A percentile compares a stretch with the other conserved stretches of the same genome.
phyloP scores from a whole-genome alignment of 1,139 yeast species.

The Blastobotrys indianensis region DNA sequence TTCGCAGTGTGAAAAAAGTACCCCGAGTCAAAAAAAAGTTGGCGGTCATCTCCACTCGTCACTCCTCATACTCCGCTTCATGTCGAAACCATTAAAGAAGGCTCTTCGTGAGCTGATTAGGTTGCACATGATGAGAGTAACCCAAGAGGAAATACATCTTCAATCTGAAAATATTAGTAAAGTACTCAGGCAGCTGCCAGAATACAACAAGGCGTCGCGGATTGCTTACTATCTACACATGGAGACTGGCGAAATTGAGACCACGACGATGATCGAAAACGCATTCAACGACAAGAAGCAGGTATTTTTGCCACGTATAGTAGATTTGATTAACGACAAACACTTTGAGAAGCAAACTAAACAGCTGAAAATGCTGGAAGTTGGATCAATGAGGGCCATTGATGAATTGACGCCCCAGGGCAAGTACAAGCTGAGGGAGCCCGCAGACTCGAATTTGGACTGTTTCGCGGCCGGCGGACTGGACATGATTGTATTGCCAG shows the following conservation, averaged over 20 bases:
- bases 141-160: slow-evolving; percentile 15
- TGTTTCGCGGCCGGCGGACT: slow-evolving; percentile 40
- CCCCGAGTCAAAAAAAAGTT: neutral
- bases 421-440: slow-evolving; percentile 62
- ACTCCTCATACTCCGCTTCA: neutral
- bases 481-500: slow-evolving; percentile 77
- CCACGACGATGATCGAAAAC: slow-evolving; percentile 43
- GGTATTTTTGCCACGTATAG: slow-evolving; percentile 36
- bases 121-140: slow-evolving; percentile 14
- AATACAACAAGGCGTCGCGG: slow-evolving; percentile 41
- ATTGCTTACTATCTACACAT: slow-evolving; percentile 64
- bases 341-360: slow-evolving; percentile 36
- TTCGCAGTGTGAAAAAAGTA: slow-evolving; percentile 3
- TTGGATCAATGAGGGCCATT: slow-evolving; percentile 42
- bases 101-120: slow-evolving; percentile 22
- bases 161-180: slow-evolving; percentile 20
- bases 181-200: slow-evolving; percentile 34
- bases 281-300: slow-evolving; percentile 42
- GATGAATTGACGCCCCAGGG: slow-evolving; percentile 57
- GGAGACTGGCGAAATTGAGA: slow-evolving; percentile 58
- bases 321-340: slow-evolving; percentile 16
- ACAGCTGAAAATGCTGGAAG: slow-evolving; percentile 54
- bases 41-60: neutral
- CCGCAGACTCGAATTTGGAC: slow-evolving; percentile 29
- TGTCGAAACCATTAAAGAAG: slow-evolving; percentile 17